These are phyloP conservation scores for Metschnikowia sp. DNA, from an alignment of 805 yeast genomes.

Conservation along the genomic window DNA sequence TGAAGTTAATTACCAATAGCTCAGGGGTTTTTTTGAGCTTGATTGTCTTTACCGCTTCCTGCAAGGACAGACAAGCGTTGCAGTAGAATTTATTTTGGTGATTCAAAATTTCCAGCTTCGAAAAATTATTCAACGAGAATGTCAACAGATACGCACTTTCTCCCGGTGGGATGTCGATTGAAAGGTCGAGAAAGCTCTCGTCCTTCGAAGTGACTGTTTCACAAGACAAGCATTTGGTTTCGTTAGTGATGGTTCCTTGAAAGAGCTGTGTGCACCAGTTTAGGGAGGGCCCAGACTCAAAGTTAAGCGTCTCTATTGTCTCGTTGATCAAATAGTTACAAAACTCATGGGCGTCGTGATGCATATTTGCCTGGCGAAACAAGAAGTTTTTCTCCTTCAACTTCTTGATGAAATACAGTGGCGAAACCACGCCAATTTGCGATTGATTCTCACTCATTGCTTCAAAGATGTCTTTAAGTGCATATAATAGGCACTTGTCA, in stretches of 20 bases:
- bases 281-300: conserved; percentile 25
- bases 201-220: conserved; percentile 78
- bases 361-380: conserved; percentile 84
- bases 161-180: conserved; percentile 77
- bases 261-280: conserved; percentile 69
- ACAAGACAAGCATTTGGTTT: conserved; percentile 86
- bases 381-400: conserved; percentile 79
- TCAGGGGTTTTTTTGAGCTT: conserved; percentile 75
- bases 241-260: conserved; percentile 82
- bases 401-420: conserved; percentile 66
- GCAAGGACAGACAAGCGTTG: conserved; percentile 83
- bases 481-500: conserved; percentile 41
- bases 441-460: conserved; percentile 69
- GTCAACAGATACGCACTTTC: conserved; percentile 56
- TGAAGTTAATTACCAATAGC: conserved; percentile 77
- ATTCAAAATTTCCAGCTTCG: conserved; percentile 79
- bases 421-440: conserved; percentile 80
- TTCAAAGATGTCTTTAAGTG: conserved; percentile 84
- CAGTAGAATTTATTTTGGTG: conserved; percentile 92
- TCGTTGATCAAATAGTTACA: conserved; percentile 78
- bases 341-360: conserved; percentile 98
- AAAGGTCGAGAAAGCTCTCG: conserved; percentile 82
- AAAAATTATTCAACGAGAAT: conserved; percentile 76
- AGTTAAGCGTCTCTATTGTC: conserved; percentile 55
- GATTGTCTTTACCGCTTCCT: conserved; percentile 91